A percentile compares a stretch with the other conserved stretches of the same genome.
These are phyloP conservation scores for Leccinum olivaceopallidum DNA, from an alignment of 768 basidiomycete genomes.

Conservation along the genomic window DNA sequence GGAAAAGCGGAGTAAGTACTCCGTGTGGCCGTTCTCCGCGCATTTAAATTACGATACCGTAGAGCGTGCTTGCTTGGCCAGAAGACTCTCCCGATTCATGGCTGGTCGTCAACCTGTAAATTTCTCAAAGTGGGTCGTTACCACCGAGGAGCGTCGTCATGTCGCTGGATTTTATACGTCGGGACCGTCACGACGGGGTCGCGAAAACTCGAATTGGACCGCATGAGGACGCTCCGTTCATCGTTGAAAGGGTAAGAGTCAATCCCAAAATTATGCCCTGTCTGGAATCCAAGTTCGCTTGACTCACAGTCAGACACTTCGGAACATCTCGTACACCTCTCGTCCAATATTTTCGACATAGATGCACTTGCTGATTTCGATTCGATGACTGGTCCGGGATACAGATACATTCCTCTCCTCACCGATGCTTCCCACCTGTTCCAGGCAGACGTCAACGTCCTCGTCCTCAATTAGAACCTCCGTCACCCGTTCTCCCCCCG, in stretches of 20 bases:
- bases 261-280: conserved; percentile 21
- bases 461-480: conserved; percentile 55
- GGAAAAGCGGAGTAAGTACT: conserved; percentile 47
- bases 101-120: conserved; percentile 35
- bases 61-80: background rate
- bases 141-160: conserved; percentile 35
- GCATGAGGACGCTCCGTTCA: conserved; percentile 3
- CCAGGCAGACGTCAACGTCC: conserved; percentile 39
- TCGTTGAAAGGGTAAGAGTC: conserved; percentile 2
- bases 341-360: conserved; percentile 14
- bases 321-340: conserved; percentile 12
- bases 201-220: background rate
- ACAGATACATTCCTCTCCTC: conserved; percentile 13
- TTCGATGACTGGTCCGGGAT: conserved; percentile 8
- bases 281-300: conserved; percentile 17
- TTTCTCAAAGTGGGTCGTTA: conserved; percentile 41
- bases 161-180: conserved; percentile 30
- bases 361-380: conserved; percentile 7
- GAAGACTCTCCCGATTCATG: background rate
- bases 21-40: conserved; percentile 43
- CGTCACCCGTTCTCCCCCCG: conserved; percentile 43
- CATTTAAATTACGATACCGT: conserved; percentile 44
- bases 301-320: conserved; percentile 15
- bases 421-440: conserved; percentile 12
- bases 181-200: background rate